These are phyloP conservation scores for Suillus placidus DNA, from an alignment of 768 basidiomycete genomes.

Conservation along the genomic window DNA sequence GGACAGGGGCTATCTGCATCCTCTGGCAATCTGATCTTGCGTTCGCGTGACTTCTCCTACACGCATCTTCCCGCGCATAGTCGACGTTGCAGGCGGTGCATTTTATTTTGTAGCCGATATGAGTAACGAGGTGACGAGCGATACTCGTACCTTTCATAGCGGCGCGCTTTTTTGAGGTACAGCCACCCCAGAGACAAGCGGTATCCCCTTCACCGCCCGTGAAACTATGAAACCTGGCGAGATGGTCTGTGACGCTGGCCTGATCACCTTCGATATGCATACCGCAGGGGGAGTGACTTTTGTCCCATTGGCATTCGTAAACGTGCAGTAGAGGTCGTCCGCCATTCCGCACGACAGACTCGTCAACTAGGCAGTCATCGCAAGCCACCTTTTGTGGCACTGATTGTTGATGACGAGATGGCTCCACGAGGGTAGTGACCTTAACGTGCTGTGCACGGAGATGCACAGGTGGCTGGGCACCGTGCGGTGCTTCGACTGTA, in stretches of 20 bases:
- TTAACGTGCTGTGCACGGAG: neutral
- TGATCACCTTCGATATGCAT: conserved; percentile 41
- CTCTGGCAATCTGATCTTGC: conserved; percentile 28
- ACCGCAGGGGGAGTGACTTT: conserved; percentile 25
- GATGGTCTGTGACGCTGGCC: conserved; percentile 35
- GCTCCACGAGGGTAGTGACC: neutral
- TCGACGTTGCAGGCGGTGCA: conserved; percentile 33
- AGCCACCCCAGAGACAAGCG: conserved; percentile 35
- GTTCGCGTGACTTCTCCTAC: conserved; percentile 35
- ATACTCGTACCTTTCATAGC: conserved; percentile 38
- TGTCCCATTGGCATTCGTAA: conserved; percentile 36
- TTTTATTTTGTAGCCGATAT: conserved; percentile 34
- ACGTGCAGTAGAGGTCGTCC: conserved; percentile 29
- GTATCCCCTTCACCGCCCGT: conserved; percentile 34
- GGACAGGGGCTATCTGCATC: conserved; percentile 2
- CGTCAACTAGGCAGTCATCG: conserved; percentile 31
- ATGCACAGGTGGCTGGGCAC: neutral
- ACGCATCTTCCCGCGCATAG: conserved; percentile 37
- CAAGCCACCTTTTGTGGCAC: conserved; percentile 26
- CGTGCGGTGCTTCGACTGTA: neutral
- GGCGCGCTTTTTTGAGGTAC: conserved; percentile 18
- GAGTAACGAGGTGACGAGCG: conserved; percentile 36
- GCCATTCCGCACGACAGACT: conserved; percentile 28
- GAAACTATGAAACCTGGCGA: conserved; percentile 33
- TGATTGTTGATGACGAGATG: neutral